These are phyloP conservation scores for Fusarium globosum DNA, from an alignment of 2,329 filamentous ascomycete genomes.

Conservation along the genomic window DNA sequence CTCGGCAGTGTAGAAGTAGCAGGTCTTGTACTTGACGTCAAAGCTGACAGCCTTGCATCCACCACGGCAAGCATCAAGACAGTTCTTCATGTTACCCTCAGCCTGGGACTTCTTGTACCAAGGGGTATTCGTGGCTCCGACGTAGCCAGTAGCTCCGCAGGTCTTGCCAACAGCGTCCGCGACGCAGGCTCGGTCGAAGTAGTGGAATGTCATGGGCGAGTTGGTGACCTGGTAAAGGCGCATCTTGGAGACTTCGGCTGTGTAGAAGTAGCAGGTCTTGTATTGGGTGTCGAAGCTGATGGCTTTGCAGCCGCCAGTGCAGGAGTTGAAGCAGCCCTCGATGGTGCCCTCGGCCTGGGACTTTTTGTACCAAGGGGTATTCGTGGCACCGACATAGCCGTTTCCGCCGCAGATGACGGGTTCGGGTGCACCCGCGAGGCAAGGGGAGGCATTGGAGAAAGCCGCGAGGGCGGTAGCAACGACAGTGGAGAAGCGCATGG, in stretches of 20 bases:
- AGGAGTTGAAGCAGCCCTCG: not conserved
- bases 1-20: not conserved
- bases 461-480: not conserved
- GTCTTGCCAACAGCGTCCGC: not conserved
- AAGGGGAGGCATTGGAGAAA: not conserved
- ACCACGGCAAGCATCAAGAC: not conserved
- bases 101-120: not conserved
- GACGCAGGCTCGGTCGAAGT: not conserved
- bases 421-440: not conserved
- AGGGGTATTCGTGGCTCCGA: not conserved
- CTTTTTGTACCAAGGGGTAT: not conserved
- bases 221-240: not conserved
- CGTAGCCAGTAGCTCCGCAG: not conserved
- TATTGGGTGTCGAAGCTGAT: not conserved
- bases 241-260: not conserved
- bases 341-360: not conserved
- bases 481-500: not conserved
- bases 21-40: not conserved
- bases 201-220: not conserved
- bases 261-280: not conserved
- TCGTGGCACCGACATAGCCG: not conserved
- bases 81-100: not conserved
- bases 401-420: not conserved
- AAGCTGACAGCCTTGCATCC: not conserved
- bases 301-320: not conserved